Conservation (phyloP, 2,329 filamentous ascomycete genomes). For the Penicillium sp. region DNA sequence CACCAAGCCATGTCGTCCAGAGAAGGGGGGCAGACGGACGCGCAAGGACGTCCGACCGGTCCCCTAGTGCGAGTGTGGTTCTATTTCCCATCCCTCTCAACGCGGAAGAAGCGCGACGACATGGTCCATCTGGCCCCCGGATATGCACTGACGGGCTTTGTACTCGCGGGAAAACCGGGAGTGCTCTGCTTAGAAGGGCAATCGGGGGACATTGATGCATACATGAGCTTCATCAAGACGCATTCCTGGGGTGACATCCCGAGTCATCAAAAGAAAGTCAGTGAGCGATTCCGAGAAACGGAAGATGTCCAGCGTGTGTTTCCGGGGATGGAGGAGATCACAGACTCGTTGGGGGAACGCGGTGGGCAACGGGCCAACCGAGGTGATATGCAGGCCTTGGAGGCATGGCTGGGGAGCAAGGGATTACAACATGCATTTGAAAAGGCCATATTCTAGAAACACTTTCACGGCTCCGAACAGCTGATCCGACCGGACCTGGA, state of each 20-base stretch:
- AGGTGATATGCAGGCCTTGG: conserved; percentile 32
- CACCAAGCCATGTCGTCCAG: background rate
- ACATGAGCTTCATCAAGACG: conserved; percentile 60
- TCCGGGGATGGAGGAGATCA: conserved; percentile 29
- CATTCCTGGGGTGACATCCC: conserved; percentile 60
- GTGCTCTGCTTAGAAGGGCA: conserved; percentile 32
- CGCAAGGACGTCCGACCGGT: conserved; percentile 1
- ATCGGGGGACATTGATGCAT: conserved; percentile 48
- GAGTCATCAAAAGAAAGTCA: conserved; percentile 57
- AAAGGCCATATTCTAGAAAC: conserved; percentile 26
- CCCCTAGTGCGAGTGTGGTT: conserved; percentile 54
- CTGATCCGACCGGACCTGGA: too few species aligned
- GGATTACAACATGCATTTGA: conserved; percentile 29
- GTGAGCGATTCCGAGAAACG: conserved; percentile 44
- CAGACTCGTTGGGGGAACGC: conserved; percentile 28
- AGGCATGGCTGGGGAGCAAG: conserved; percentile 23
- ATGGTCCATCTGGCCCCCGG: conserved; percentile 49
- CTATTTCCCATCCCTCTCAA: conserved; percentile 58
- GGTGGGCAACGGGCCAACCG: conserved; percentile 29
- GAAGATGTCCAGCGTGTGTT: conserved; percentile 33
- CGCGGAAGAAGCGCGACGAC: conserved; percentile 54
- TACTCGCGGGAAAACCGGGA: conserved; percentile 56
- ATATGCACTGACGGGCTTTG: conserved; percentile 53
- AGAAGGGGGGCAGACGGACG: background rate
- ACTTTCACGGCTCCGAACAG: too few species aligned